A percentile compares a stretch with the other conserved stretches of the same genome.
Conservation (phyloP, 441 rosid species). For the Croton setiger region DNA sequence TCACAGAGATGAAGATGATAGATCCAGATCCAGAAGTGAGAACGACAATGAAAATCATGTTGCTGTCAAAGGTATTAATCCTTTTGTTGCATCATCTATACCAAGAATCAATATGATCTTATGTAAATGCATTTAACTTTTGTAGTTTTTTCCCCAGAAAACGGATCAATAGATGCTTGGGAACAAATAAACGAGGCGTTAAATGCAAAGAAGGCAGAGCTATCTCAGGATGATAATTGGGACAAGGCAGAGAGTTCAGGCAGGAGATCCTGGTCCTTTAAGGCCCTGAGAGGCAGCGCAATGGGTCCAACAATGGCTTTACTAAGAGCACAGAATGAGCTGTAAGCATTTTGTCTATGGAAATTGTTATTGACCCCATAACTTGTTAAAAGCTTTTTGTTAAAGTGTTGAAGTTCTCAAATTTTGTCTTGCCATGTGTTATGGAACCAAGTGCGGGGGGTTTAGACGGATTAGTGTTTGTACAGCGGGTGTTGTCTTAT, state of each 20-base stretch:
- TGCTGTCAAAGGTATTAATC: constrained; percentile 38
- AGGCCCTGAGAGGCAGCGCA: constrained; percentile 63
- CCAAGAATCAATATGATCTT: not conserved
- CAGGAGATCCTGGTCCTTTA: constrained; percentile 51
- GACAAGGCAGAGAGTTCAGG: constrained; percentile 43
- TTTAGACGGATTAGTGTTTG: not conserved
- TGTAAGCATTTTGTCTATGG: constrained; percentile 21
- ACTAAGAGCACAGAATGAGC: constrained; percentile 60
- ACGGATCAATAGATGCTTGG: constrained; percentile 56
- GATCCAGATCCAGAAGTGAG: constrained; percentile 18
- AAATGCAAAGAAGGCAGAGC: constrained; percentile 59
- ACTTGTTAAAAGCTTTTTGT: not conserved
- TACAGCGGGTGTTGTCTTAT: not conserved
- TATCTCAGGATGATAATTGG: constrained; percentile 57
- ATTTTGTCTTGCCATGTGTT: not conserved
- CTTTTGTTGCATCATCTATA: not conserved
- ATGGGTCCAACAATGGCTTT: constrained; percentile 81
- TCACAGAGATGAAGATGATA: constrained; percentile 32
- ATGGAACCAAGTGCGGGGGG: not conserved
- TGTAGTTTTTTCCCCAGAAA: constrained; percentile 33
- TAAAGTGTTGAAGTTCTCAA: constrained; percentile 6
- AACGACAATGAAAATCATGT: constrained; percentile 24
- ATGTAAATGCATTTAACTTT: constrained; percentile 7
- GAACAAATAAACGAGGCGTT: constrained; percentile 66
- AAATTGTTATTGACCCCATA: not conserved